Percentiles rank a stretch among this genome's conserved stretches.
Evolutionary conservation across 805 yeast species (phyloP).

Genomic region (Torulaspora maleeae): DNA sequence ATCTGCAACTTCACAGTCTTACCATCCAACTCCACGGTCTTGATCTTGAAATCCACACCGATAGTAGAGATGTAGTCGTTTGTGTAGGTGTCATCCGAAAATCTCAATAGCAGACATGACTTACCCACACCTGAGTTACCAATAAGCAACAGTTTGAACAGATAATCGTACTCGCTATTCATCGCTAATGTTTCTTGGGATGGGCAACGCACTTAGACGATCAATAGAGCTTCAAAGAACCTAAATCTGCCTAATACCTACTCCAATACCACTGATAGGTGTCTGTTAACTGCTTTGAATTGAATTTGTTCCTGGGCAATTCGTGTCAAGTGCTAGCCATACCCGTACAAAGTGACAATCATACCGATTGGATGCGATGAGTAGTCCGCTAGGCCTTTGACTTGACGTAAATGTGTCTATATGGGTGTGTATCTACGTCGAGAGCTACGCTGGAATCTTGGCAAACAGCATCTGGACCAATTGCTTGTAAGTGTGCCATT

Average conservation of each 20-base stretch:
- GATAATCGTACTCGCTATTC: constrained; percentile 96
- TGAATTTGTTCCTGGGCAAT: constrained; percentile 1
- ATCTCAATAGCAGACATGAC: constrained; percentile 88
- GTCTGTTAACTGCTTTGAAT: not conserved
- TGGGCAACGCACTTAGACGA: not conserved
- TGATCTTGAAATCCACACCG: constrained; percentile 91
- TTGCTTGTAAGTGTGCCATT: constrained; percentile 24
- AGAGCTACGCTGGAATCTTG: constrained; percentile 15
- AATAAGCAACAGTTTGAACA: constrained; percentile 88
- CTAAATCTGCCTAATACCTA: not conserved
- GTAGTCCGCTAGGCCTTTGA: not conserved
- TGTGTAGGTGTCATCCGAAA: constrained; percentile 95
- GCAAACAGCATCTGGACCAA: constrained; percentile 18
- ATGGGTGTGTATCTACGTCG: not conserved
- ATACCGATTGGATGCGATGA: not conserved
- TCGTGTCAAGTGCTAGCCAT: not conserved
- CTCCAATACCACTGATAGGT: not conserved
- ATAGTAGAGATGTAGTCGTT: constrained; percentile 96
- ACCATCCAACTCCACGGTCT: constrained; percentile 91
- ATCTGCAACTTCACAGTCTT: constrained; percentile 96
- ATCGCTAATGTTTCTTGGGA: constrained; percentile 32
- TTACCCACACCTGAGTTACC: constrained; percentile 99
- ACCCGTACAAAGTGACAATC: not conserved
- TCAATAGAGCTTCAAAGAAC: not conserved
- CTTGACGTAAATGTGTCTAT: not conserved